These are phyloP conservation scores for Beauveria asiatica DNA, from an alignment of 2,329 filamentous ascomycete genomes.

Conservation along the genomic window DNA sequence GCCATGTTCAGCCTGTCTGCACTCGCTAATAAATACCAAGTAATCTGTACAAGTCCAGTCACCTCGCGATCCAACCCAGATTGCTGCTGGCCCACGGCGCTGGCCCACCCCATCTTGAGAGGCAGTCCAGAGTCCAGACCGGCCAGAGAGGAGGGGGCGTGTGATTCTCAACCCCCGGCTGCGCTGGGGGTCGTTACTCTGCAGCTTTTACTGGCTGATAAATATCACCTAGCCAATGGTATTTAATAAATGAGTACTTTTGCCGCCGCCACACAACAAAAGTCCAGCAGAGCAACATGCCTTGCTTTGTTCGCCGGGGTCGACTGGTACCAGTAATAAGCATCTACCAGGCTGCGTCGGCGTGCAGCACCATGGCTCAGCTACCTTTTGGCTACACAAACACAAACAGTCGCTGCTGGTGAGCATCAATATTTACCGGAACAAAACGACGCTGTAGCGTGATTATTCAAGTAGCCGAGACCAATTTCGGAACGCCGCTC, in stretches of 20 bases:
- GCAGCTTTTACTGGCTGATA: neutral
- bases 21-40: too few species aligned
- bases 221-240: neutral
- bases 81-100: neutral
- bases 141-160: neutral
- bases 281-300: neutral
- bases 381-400: neutral
- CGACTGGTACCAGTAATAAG: neutral
- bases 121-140: slow-evolving; percentile 10
- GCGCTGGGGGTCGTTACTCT: neutral
- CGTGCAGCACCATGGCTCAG: neutral
- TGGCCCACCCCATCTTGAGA: neutral
- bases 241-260: neutral
- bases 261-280: neutral
- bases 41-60: too few species aligned
- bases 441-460: neutral
- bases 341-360: too few species aligned
- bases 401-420: too few species aligned
- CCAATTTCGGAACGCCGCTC: slow-evolving; percentile 4
- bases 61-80: neutral
- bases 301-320: neutral
- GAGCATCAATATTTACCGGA: neutral
- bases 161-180: neutral
- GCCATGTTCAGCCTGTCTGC: too few species aligned
- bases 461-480: neutral